Base-by-base conservation (phyloP, 139 green algal genomes). In the Tetradesmus obliquus region DNA sequence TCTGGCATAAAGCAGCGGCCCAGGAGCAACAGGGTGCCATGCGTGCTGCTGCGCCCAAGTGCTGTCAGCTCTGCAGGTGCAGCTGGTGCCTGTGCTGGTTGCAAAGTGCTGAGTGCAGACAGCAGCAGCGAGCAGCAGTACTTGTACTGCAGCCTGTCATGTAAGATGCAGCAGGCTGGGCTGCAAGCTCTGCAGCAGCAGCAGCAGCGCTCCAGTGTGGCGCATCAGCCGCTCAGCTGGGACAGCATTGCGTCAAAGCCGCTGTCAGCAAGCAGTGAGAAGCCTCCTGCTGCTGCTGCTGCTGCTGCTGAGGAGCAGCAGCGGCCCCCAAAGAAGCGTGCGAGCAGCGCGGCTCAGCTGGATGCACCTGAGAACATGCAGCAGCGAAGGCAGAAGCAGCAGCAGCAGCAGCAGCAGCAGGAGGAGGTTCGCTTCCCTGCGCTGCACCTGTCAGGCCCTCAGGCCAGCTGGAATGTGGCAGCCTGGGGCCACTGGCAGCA, bases 401-500 rank as follows among this genome's bases (percentile, higher is more conserved):
- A 79, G 22, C 57, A 32, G 84, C 24, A 79, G 84, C 84, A 79
- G 55, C 83, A 57, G 20, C 57, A 76, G 83, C 22, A 76, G 57
- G 24, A 79, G 83, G 3, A 57, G 58, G 5, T 76, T 45, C 7
- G 57, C 53, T 89, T 89, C 6, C 85, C 85, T 53, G 10, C n/a
- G 12, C 60, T 88, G 55, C 19, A 79, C 45, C 66, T 89, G 58
- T 66, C 66, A 55, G 66, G 32, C 2, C 62, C 45, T 20, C 85
- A 82, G 57, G 15, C 45, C 13, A 89, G 62, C 51, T 89, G 85
- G 85, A 82, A n/a, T 22, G 85, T 57, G 54, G 66, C 62, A 66
- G 85, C 85, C 32, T 89, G 85, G 85, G 19, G 57, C 53, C 85
- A 82, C 9, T 55, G 45, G 85, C 62, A 89, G 66, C 45, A 82